Evolutionary conservation across 2,329 filamentous ascomycete species (phyloP).

Genomic region (Aspergillus sp.): DNA sequence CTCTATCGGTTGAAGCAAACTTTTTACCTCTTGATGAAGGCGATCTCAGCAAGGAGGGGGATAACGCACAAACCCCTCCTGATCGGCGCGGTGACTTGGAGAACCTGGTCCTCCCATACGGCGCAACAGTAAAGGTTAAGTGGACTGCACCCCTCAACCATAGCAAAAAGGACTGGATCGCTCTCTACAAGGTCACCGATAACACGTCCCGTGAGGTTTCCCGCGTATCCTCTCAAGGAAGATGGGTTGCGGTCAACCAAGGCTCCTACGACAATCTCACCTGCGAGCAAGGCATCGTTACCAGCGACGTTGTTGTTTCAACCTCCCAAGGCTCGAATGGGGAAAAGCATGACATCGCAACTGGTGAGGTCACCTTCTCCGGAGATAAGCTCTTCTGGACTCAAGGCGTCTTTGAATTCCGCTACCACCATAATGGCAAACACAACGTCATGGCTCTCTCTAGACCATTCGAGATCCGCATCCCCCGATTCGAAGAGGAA

Average conservation of each 20-base stretch:
- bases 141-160: constrained; percentile 90
- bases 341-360: constrained; percentile 59
- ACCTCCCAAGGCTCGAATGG: constrained; percentile 46
- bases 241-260: constrained; percentile 81
- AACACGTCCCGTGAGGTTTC: constrained; percentile 84
- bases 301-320: constrained; percentile 62
- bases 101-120: constrained; percentile 81
- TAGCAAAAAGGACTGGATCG: constrained; percentile 90
- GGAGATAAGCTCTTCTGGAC: constrained; percentile 98
- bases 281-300: constrained; percentile 73
- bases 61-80: constrained; percentile 66
- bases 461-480: constrained; percentile 85
- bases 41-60: constrained; percentile 72
- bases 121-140: constrained; percentile 80
- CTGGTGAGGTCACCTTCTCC: constrained; percentile 81
- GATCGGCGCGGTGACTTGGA: constrained; percentile 62
- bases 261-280: constrained; percentile 73
- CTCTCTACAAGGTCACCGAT: constrained; percentile 92
- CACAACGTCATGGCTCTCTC: constrained; percentile 95
- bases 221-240: constrained; percentile 78
- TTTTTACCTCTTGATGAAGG: constrained; percentile 52
- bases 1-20: constrained; percentile 70
- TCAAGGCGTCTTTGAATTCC: constrained; percentile 92
- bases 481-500: constrained; percentile 77
- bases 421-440: constrained; percentile 90